Evolutionary conservation across 768 basidiomycete species (phyloP).

Genomic region (Boletus subparvulus): DNA sequence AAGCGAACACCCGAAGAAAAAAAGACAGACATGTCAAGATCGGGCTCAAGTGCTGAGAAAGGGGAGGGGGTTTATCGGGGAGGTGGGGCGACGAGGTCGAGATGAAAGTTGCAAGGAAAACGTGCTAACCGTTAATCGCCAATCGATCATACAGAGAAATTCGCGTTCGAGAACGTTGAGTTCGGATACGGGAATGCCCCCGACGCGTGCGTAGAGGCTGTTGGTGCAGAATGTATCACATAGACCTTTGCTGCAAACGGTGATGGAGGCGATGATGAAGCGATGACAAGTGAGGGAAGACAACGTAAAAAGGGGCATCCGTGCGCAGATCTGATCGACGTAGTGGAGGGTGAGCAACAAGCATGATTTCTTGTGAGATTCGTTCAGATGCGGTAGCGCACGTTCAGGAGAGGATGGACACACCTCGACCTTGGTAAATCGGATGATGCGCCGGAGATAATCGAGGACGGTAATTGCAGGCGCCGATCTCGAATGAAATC

Average conservation of each 20-base stretch:
- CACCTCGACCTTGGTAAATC: slow-evolving; percentile 95
- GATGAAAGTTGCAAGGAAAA: slow-evolving; percentile 27
- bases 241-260: slow-evolving; percentile 90
- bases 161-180: slow-evolving; percentile 94
- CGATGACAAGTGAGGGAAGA: slow-evolving; percentile 97
- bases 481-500: slow-evolving; percentile 93
- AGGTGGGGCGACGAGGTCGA: slow-evolving; percentile 7
- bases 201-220: slow-evolving; percentile 91
- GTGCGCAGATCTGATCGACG: slow-evolving; percentile 90
- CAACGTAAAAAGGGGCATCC: slow-evolving; percentile 85
- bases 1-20: slow-evolving; percentile 5
- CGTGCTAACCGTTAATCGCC: slow-evolving; percentile 85
- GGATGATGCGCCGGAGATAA: slow-evolving; percentile 91
- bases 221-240: slow-evolving; percentile 97
- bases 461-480: slow-evolving; percentile 88
- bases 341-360: slow-evolving; percentile 83
- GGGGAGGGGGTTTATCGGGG: background rate
- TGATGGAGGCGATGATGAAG: slow-evolving; percentile 92
- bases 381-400: slow-evolving; percentile 6
- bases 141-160: slow-evolving; percentile 88
- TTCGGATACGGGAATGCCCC: slow-evolving; percentile 88
- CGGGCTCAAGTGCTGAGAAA: slow-evolving; percentile 10
- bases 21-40: slow-evolving; percentile 23
- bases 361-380: slow-evolving; percentile 60
- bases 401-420: slow-evolving; percentile 21